These are phyloP conservation scores for Colletotrichum cereale DNA, from an alignment of 2,329 filamentous ascomycete species.

Conservation along the genomic window DNA sequence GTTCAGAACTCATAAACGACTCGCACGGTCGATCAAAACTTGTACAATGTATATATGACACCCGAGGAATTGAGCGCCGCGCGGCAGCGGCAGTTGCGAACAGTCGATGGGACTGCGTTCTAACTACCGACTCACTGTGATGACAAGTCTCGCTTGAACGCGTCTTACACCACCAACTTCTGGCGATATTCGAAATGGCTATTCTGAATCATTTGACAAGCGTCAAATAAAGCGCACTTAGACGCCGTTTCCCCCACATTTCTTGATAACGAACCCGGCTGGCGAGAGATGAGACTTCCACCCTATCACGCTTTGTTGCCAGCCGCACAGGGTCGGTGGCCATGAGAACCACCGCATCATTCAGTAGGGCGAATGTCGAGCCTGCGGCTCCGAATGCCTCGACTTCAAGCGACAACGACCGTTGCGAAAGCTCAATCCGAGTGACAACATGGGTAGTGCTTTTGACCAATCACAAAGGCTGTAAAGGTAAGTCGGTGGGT, in stretches of 20 bases:
- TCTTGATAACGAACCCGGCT: no score
- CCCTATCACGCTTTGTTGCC: background rate
- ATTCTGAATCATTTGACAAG: background rate
- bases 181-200: background rate
- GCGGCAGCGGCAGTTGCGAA: slow-evolving; percentile 34
- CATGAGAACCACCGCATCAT: no score
- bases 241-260: no score
- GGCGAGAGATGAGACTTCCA: no score
- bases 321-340: background rate
- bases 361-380: background rate
- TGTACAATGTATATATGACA: slow-evolving; percentile 40
- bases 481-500: slow-evolving; percentile 18
- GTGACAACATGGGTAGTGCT: slow-evolving; percentile 12
- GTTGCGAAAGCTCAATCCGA: no score
- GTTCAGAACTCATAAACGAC: slow-evolving; percentile 39
- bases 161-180: background rate
- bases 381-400: background rate
- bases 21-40: slow-evolving; percentile 12
- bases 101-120: background rate
- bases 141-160: background rate
- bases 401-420: no score
- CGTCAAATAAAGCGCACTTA: no score
- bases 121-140: background rate
- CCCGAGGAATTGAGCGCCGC: slow-evolving; percentile 37
- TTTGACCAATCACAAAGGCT: slow-evolving; percentile 4